Base-by-base conservation (phyloP, 2,329 filamentous ascomycete genomes). In the Aspergillus luchuensis region DNA sequence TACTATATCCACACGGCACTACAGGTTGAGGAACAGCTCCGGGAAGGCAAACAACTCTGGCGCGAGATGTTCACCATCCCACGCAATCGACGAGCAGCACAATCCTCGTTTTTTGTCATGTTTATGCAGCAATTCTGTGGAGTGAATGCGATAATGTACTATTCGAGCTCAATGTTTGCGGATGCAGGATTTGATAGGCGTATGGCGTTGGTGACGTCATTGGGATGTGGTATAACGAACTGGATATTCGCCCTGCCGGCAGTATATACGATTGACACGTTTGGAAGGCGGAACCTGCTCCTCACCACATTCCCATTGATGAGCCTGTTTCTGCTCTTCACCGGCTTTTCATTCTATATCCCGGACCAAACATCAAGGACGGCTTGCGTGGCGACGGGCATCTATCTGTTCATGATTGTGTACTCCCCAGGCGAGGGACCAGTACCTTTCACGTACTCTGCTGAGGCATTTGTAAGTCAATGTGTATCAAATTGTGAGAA, bases 231-330 rank as follows among this genome's bases (percentile, higher is more conserved):
- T 1, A 76, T 87, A 51, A 82, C 89, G 69, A 89, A 89, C 69
- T 89, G 84, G 76, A 69, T 89, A 38, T 88, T 88, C 63, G 85
- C 86, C 15, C 77, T 87, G 11, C 85, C 85, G 0, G 86, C 85
- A 2, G 76, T 89, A 52, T 87, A 85, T 70, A 89, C 86, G 4
- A 89, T 90, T 63, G 87, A 90, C 68, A 88, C 83, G 0, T 89
- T 87, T 60, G 88, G 87, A 6, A 83, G 88, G 4, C 80, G 87
- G 17, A 86, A 86, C 62, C 77, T 90, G 4, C 41, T 45, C 5
- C 41, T 23, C 10, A 23, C 41, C 41, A 45, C 41, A 13, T 45
- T 45, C 10, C 41, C 41, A 23, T 7, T 45, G 2, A 45, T 45
- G 41, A 45, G 41, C 8, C 10, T 45, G 2, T 45, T 23, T 13